Percentiles rank a stretch among this genome's conserved stretches.
Evolutionary conservation across 75 land plant species (phyloP).

Genomic region (Selaginella moellendorffii): DNA sequence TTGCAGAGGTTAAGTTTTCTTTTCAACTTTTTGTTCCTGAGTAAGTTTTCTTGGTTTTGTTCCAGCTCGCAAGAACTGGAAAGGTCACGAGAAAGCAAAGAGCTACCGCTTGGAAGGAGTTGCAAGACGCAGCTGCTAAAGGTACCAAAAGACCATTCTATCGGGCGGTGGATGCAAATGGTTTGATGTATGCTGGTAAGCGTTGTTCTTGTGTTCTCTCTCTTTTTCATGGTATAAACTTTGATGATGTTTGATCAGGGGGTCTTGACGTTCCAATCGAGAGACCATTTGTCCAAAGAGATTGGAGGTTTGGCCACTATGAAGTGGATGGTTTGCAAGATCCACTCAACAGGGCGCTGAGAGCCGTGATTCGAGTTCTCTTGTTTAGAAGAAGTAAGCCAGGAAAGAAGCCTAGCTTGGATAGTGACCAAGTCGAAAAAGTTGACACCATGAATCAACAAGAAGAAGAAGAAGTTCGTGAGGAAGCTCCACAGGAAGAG

Average conservation of each 20-base stretch:
- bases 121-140: conserved; percentile 44
- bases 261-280: conserved; percentile 79
- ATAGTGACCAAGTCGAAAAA: too few relatives aligned
- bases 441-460: too few relatives aligned
- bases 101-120: conserved; percentile 65
- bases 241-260: conserved; percentile 58
- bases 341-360: conserved; percentile 48
- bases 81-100: conserved; percentile 63
- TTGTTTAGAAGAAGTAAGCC: conserved; percentile 17
- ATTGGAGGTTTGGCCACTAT: conserved; percentile 97
- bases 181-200: conserved; percentile 93
- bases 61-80: conserved; percentile 63
- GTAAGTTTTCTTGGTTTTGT: neutral
- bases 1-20: conserved; percentile 83
- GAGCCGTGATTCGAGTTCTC: conserved; percentile 30
- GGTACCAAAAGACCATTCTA: conserved; percentile 61
- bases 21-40: too few relatives aligned
- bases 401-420: too few relatives aligned
- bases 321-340: conserved; percentile 80
- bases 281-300: conserved; percentile 47
- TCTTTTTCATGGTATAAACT: too few relatives aligned
- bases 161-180: conserved; percentile 45
- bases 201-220: too few relatives aligned
- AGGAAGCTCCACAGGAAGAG: too few relatives aligned
- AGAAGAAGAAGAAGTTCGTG: too few relatives aligned